Base-by-base conservation (phyloP, 225 moss, liverwort and hornwort genomes). In the Marchantia paleacea region DNA sequence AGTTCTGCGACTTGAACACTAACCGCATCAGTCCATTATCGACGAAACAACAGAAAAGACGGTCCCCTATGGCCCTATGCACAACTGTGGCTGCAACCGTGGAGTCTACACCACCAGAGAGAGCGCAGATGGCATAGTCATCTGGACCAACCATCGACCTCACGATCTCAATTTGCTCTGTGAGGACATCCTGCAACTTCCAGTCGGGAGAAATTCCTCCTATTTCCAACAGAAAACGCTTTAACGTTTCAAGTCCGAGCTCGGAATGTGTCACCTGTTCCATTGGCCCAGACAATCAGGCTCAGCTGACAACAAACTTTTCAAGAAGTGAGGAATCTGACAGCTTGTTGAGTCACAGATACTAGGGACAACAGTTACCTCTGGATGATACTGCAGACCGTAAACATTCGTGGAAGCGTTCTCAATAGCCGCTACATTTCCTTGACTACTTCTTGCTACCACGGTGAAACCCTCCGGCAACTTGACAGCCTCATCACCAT, bases 101-200 rank as follows among this genome's bases (percentile, higher is more conserved):
- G 2, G 96, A 96, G 80, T 96, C 94, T 50, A 96, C 96, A 78
- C 94, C 94, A 24, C 94, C 96, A 48, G 94, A 96, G 10, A 94
- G 89, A 16, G 94, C 94, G 89, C 94, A 96, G 19, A 94, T 80
- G 10, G 78, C 90, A 80, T 90, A 91, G 66, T 91, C 92, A 77
- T 91, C 88, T 4, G 89, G 89, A 52, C 90, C 90, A 81, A 96
- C 89, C 75, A 61, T 83, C 18, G 81, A 79, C 31, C 78, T 84
- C 49, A 94, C 89, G 7, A 86, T 79, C 68, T 92, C 85, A 51
- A 96, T 89, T 78, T 96, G 91, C 71, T 94, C 89, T 29, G 79
- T 73, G 79, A 92, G 54, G 58, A 94, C 91, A 78, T 94, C 90
- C 81, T 94, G 86, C 67, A 96, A 85, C 81, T 92, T 82, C 94